phyloP scores from a whole-genome alignment of 2,329 filamentous ascomycete genomes.

The Aquanectria penicillioides region DNA sequence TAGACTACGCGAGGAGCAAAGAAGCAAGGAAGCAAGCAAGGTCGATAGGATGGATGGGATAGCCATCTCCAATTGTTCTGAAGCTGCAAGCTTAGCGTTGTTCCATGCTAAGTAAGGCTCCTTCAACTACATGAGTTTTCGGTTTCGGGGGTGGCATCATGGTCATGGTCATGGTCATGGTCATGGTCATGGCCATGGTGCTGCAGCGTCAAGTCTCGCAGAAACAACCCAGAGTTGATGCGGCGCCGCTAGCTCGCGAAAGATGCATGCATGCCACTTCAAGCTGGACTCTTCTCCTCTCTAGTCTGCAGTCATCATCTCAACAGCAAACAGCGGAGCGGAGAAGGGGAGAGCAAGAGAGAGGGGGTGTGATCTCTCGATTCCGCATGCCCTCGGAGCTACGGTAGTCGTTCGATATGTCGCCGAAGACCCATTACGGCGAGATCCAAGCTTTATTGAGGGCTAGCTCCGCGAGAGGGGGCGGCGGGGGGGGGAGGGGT shows the following conservation, averaged over 20 bases:
- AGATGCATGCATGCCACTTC: slow-evolving; percentile 20
- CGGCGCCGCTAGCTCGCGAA: background rate
- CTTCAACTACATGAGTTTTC: background rate
- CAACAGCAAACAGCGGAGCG: background rate
- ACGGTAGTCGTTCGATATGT: slow-evolving; percentile 9
- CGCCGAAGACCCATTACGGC: background rate
- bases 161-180: background rate
- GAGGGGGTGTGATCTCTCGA: slow-evolving; percentile 21
- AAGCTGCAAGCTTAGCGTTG: too few species aligned
- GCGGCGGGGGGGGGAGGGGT: too few species aligned
- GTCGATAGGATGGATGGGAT: too few species aligned
- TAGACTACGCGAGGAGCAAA: background rate
- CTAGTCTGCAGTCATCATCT: slow-evolving; percentile 23
- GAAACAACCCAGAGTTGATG: slow-evolving; percentile 11
- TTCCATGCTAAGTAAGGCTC: too few species aligned
- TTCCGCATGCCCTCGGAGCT: slow-evolving; percentile 12
- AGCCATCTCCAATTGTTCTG: too few species aligned
- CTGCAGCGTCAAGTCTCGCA: background rate
- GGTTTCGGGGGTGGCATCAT: slow-evolving; percentile 6
- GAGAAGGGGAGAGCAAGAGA: background rate
- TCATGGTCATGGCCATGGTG: background rate
- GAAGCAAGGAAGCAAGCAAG: background rate
- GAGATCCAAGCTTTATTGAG: too few species aligned
- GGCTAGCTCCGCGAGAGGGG: too few species aligned
- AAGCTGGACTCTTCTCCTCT: background rate